Conservation (phyloP, 148 eudicot species). For the Vaccinium myrtillus region DNA sequence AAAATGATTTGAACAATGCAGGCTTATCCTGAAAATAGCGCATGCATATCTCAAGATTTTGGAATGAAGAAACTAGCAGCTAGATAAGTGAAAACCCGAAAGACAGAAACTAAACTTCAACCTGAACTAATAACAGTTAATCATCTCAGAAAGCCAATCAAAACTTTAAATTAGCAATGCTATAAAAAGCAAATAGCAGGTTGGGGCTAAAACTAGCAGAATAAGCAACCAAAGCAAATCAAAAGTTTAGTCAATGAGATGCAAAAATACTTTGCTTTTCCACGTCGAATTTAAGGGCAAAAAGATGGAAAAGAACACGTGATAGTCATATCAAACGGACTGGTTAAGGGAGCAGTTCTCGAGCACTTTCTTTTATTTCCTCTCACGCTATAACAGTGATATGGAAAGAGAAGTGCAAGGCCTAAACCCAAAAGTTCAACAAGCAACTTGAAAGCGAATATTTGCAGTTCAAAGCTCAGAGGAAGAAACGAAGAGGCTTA, state of each 20-base stretch:
- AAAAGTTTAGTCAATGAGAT: not conserved
- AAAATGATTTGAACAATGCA: conserved; percentile 76
- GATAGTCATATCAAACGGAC: not conserved
- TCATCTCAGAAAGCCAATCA: not conserved
- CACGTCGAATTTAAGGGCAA: not conserved
- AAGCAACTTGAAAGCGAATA: not conserved
- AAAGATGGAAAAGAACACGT: not conserved
- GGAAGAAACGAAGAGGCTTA: not conserved
- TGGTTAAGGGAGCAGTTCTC: not conserved
- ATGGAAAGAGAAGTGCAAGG: not conserved
- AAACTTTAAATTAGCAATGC: not conserved
- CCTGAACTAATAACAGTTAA: not conserved
- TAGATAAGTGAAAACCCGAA: not conserved
- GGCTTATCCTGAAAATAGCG: conserved; percentile 78
- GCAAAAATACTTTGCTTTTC: not conserved
- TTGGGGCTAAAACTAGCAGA: not conserved
- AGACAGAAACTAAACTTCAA: conserved; percentile 5
- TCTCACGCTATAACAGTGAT: not conserved
- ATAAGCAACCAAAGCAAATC: not conserved
- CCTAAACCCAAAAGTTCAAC: not conserved
- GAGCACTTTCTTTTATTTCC: not conserved
- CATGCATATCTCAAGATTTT: not conserved
- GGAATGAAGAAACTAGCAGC: not conserved
- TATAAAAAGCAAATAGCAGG: not conserved
- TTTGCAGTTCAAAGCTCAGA: not conserved